Evolutionary conservation across 2,329 filamentous ascomycete genomes (phyloP).

Genomic region (Cephalotrichum gorgonifer): DNA sequence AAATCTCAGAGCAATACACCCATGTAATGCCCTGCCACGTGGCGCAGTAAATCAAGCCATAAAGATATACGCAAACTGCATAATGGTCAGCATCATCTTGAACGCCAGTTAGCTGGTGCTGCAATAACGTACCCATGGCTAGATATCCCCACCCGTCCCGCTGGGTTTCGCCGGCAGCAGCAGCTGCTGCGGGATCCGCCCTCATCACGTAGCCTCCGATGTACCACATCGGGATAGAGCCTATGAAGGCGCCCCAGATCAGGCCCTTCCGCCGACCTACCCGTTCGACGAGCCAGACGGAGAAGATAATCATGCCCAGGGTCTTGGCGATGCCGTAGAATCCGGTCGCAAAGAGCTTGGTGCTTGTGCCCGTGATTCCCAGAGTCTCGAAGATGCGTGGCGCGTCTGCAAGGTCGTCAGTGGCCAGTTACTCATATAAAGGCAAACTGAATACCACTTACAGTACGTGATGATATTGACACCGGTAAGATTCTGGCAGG

Average conservation of each 20-base stretch:
- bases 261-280: conserved; percentile 34
- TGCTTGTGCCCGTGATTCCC: conserved; percentile 20
- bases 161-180: conserved; percentile 32
- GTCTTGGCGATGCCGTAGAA: conserved; percentile 72
- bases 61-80: conserved; percentile 21
- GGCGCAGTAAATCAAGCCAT: conserved; percentile 24
- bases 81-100: background rate
- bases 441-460: conserved; percentile 42
- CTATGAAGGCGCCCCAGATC: conserved; percentile 28
- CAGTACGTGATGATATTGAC: background rate
- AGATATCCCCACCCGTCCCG: conserved; percentile 28
- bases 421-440: conserved; percentile 48
- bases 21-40: conserved; percentile 32
- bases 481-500: background rate
- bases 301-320: conserved; percentile 24
- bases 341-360: conserved; percentile 49
- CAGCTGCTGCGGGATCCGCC: conserved; percentile 21
- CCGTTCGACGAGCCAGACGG: conserved; percentile 34
- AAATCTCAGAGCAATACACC: conserved; percentile 37
- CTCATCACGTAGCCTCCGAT: conserved; percentile 25
- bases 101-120: too few relatives aligned
- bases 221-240: conserved; percentile 26
- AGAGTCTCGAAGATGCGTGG: conserved; percentile 25
- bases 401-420: conserved; percentile 16
- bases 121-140: conserved; percentile 25